Evolutionary conservation across 2,329 filamentous ascomycete genomes (phyloP), one percentile per base, ranked within the genome.

Genomic region (Myriosclerotinia curreyana): DNA sequence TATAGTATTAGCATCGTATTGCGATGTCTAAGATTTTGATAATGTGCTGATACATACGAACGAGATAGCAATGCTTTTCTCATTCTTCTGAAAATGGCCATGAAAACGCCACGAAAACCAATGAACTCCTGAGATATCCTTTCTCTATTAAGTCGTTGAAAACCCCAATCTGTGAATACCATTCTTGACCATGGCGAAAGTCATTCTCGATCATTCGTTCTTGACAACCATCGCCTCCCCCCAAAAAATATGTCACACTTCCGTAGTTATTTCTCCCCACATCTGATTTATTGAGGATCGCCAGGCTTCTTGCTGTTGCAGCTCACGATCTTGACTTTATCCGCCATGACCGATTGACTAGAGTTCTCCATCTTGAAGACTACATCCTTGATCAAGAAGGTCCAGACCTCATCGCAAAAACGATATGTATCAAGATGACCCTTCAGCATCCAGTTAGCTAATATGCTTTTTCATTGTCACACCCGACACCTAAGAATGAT

Each of bases 331-430:
- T 98, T 98, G 78, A 99, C 91, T 76, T 92, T 94, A 75, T 97
- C 94, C 25, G 93, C 92, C 46, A 84, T 80, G 17, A 98, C 86
- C 0, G 85, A 84, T 66, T 87, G 84, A 64, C 84, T 85, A 64
- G 84, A 86, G 70, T 83, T 83, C 72, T 98, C 94, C 80, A 98
- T 89, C 80, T 99, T 99, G 81, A 99, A 98, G n/a, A 88, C 92
- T 64, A 98, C 93, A 70, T 98, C 95, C 79, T 97, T 97, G 79
- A 99, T 96, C 65, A 99, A 85, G 77, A 99, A 99, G 1, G 95
- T 99, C 95, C 95, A 99, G 65, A 99, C 95, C 80, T 99, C 95
- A 79, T 99, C 95, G 81, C 95, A 99, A 83, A 99, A 99, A 71
- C 95, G 90, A 81, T 99, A 99, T 20, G 95, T 98, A 76, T 98